Evolutionary conservation across 2,329 filamentous ascomycete genomes (phyloP).

Genomic region (Stachybotrys echinatus): DNA sequence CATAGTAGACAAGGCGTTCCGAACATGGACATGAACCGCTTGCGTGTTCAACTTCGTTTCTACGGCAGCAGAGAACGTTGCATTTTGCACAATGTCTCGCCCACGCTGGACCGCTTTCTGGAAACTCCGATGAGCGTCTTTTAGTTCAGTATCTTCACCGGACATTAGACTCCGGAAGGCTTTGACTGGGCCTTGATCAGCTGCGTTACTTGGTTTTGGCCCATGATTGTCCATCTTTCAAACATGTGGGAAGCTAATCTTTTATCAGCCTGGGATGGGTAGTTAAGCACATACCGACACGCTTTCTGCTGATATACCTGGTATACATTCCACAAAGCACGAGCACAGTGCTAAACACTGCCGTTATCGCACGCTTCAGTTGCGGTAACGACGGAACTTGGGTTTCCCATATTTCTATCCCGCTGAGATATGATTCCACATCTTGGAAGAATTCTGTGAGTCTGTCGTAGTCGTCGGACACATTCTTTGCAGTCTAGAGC

Average conservation of each 20-base stretch:
- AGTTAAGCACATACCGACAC: constrained; percentile 4
- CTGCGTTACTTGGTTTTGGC: not conserved
- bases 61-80: constrained; percentile 3
- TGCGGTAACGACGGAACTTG: constrained; percentile 5
- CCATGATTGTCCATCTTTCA: not conserved
- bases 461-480: constrained; percentile 6
- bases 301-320: constrained; percentile 5
- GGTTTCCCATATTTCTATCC: constrained; percentile 5
- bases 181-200: constrained; percentile 3
- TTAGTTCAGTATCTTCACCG: constrained; percentile 6
- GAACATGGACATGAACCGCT: constrained; percentile 2
- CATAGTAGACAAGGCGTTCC: not conserved
- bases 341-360: constrained; percentile 5
- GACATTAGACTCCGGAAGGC: constrained; percentile 5
- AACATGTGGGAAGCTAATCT: not conserved
- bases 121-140: constrained; percentile 4
- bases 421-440: constrained; percentile 5
- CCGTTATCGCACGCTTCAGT: constrained; percentile 2
- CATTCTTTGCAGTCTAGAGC: constrained; percentile 3
- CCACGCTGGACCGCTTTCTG: constrained; percentile 6
- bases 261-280: not conserved
- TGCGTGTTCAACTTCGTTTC: constrained; percentile 1
- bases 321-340: constrained; percentile 7
- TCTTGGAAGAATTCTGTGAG: constrained; percentile 7
- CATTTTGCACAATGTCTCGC: constrained; percentile 5